These are phyloP conservation scores for Ambrosiella beaveri DNA, from an alignment of 2,329 filamentous ascomycete species.

Conservation along the genomic window DNA sequence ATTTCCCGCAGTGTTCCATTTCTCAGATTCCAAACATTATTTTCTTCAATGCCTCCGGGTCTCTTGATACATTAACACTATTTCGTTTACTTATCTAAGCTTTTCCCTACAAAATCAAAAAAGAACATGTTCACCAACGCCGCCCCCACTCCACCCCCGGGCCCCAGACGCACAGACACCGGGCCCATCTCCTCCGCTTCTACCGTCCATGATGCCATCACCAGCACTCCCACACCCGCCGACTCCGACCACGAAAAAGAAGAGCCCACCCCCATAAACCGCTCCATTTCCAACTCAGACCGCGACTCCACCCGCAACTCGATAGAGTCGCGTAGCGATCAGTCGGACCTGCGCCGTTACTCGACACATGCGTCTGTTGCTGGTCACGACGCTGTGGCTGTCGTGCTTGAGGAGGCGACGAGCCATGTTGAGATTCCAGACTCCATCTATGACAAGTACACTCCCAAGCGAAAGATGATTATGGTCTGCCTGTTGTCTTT, in stretches of 20 bases:
- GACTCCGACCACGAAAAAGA: background rate
- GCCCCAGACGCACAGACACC: background rate
- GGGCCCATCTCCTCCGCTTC: conserved; percentile 3
- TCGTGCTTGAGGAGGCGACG: conserved; percentile 6
- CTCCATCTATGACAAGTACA: conserved; percentile 47
- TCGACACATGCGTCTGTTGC: conserved; percentile 10
- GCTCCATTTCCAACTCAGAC: background rate
- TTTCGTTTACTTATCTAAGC: background rate
- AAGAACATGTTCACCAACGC: background rate
- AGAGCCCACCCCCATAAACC: background rate
- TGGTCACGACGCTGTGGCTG: conserved; percentile 10
- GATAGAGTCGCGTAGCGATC: background rate
- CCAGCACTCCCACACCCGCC: background rate
- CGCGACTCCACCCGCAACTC: background rate
- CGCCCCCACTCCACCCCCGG: background rate
- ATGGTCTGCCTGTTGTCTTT: conserved; percentile 56
- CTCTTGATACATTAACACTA: background rate
- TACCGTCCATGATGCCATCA: conserved; percentile 1
- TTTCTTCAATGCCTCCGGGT: background rate
- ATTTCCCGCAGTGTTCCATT: no score
- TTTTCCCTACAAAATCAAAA: background rate
- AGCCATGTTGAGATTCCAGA: conserved; percentile 25
- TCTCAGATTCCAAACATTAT: background rate
- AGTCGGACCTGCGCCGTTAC: conserved; percentile 7
- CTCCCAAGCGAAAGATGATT: conserved; percentile 40